Evolutionary conservation across 192 early-diverging fungal genomes (phyloP).

Genomic region (Backusella circina): DNA sequence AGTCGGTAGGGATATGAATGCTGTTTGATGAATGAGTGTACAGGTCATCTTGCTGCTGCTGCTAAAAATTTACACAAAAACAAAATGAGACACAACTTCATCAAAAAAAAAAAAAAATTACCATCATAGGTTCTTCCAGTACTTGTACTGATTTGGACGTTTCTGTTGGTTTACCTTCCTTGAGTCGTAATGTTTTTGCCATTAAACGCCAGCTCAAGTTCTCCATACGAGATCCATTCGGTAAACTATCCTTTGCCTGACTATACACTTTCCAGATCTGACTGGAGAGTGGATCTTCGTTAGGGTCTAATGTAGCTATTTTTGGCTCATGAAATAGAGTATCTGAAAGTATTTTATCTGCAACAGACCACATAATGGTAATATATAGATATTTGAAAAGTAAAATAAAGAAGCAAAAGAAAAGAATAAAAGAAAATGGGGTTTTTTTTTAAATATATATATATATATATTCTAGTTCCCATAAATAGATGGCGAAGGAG

Average conservation of each 20-base stretch:
- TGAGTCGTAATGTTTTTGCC: slow-evolving; percentile 54
- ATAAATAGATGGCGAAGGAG: not conserved
- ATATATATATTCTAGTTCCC: not conserved
- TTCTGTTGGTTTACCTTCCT: slow-evolving; percentile 12
- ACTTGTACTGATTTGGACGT: not conserved
- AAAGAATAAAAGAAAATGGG: not conserved
- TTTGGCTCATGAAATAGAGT: not conserved
- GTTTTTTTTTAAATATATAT: too few relatives aligned
- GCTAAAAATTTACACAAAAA: not conserved
- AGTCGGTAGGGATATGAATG: not conserved
- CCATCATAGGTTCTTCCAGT: not conserved
- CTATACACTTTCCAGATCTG: slow-evolving; percentile 73
- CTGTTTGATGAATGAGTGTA: not conserved
- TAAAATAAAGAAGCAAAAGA: not conserved
- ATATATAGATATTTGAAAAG: not conserved
- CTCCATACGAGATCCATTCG: slow-evolving; percentile 72
- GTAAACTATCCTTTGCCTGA: slow-evolving; percentile 73
- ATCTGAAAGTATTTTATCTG: slow-evolving; percentile 12
- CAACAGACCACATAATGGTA: not conserved
- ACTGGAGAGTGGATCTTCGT: slow-evolving; percentile 47
- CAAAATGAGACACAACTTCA: not conserved
- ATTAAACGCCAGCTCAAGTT: slow-evolving; percentile 83
- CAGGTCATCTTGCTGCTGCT: not conserved
- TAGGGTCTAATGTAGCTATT: not conserved
- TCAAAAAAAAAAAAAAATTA: not conserved